Base-by-base conservation (phyloP, 1,284 basidiomycete species). In the Ustilago esculenta region DNA sequence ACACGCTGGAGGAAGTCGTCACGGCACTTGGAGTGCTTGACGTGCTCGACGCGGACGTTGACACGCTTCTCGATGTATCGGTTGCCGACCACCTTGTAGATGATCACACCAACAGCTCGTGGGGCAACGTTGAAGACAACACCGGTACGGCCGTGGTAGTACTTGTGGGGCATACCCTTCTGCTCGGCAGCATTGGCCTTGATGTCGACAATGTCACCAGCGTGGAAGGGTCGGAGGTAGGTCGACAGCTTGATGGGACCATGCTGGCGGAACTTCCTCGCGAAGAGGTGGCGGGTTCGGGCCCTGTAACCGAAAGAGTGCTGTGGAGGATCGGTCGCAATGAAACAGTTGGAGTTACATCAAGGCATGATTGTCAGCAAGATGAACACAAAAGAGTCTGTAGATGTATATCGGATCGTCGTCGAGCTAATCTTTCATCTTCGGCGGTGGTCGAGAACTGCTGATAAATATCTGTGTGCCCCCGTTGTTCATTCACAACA, bases 141-240 rank as follows among this genome's bases (percentile, higher is more conserved):
- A 76, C 96, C 95, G 73, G 95, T 99, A 72, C 92, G 91, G 80
- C 92, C 93, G 78, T 56, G 63, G 79, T 81, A 81, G 74, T 80
- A 81, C 86, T 98, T 98, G 88, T 97, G 94, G 83, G 95, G 94
- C 93, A 98, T 97, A 85, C 95, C 95, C 90, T 95, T 96, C 88
- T 98, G 96, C 85, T 97, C 91, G 49, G 94, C 92, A 68, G 94
- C 89, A 84, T 99, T 98, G 80, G 95, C 95, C 87, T 96, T 96
- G 88, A 98, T 98, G 87, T 98, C 95, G 80, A 99, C 95, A 82
- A 98, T 97, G 85, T 99, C 95, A 75, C 95, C 95, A 76, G 98
- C 88, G 80, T 90, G 89, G 89, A 91, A 99, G 85, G 89, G 88
- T 83, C 90, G 88, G 82, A 98, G 86, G 89, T 89, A 98, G 49